A percentile compares a stretch with the other conserved stretches of the same genome.
Conservation (phyloP, 164 flowering plant species). For the Nymphaea colorata region DNA sequence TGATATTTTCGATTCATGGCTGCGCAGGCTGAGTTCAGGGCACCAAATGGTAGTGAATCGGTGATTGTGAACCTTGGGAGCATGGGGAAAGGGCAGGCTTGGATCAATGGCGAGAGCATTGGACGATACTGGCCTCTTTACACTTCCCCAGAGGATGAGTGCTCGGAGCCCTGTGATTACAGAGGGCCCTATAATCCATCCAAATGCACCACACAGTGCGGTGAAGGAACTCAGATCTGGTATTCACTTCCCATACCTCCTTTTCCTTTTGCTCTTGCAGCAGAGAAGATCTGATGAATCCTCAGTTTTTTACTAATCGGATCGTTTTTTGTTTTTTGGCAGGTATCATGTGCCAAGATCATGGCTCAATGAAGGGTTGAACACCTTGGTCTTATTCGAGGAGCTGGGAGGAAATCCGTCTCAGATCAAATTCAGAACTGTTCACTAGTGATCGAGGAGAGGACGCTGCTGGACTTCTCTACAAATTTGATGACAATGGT, state of each 20-base stretch:
- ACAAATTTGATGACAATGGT: too few relatives aligned
- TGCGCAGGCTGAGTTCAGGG: constrained; percentile 46
- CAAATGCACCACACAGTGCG: constrained; percentile 52
- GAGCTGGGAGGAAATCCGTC: background rate
- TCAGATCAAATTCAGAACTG: background rate
- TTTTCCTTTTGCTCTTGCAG: background rate
- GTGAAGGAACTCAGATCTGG: constrained; percentile 70
- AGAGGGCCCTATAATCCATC: constrained; percentile 42
- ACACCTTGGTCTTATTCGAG: background rate
- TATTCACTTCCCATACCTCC: constrained; percentile 3
- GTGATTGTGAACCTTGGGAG: constrained; percentile 66
- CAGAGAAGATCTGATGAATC: too few relatives aligned
- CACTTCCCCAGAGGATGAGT: constrained; percentile 30
- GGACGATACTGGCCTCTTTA: constrained; percentile 88
- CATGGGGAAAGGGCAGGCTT: constrained; percentile 87
- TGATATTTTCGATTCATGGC: constrained; percentile 2
- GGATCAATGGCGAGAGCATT: constrained; percentile 72
- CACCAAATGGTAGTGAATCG: constrained; percentile 58
- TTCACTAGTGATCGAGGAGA: too few relatives aligned
- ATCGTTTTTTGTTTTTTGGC: background rate
- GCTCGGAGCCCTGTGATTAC: constrained; percentile 51
- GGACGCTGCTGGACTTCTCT: too few relatives aligned
- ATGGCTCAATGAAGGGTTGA: background rate
- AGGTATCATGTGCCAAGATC: constrained; percentile 2
- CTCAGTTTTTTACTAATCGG: background rate